Evolutionary conservation across 2,329 filamentous ascomycete genomes (phyloP).

Genomic region (Nemania abortiva): DNA sequence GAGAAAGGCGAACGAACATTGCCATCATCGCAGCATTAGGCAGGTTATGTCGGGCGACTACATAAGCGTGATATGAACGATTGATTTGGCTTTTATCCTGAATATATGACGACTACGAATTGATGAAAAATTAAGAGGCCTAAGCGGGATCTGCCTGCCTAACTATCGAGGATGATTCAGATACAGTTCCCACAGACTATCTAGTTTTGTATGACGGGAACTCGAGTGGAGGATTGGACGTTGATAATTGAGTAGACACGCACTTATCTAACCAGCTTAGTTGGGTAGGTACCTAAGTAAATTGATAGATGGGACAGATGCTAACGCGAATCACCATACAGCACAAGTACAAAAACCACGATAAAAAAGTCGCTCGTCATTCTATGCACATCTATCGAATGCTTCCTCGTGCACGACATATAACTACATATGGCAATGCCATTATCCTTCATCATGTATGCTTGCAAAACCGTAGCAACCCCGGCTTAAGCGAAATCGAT

Average conservation of each 20-base stretch:
- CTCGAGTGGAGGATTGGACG: neutral
- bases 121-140: too few species aligned
- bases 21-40: too few species aligned
- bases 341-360: neutral
- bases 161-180: too few species aligned
- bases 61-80: too few species aligned
- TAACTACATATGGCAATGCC: conserved; percentile 1
- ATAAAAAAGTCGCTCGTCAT: conserved; percentile 16
- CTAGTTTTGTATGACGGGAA: neutral
- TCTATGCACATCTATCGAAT: conserved; percentile 10
- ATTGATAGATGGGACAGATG: neutral
- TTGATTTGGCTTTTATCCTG: too few species aligned
- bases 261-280: too few species aligned
- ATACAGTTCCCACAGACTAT: neutral
- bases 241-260: neutral
- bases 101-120: too few species aligned
- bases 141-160: too few species aligned
- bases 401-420: neutral
- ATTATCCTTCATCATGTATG: conserved; percentile 3
- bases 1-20: too few species aligned
- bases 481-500: conserved; percentile 52
- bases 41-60: neutral
- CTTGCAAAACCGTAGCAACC: neutral
- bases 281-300: too few species aligned
- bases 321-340: neutral